Conservation (phyloP, 441 rosid genomes). For the Lepidium campestre region DNA sequence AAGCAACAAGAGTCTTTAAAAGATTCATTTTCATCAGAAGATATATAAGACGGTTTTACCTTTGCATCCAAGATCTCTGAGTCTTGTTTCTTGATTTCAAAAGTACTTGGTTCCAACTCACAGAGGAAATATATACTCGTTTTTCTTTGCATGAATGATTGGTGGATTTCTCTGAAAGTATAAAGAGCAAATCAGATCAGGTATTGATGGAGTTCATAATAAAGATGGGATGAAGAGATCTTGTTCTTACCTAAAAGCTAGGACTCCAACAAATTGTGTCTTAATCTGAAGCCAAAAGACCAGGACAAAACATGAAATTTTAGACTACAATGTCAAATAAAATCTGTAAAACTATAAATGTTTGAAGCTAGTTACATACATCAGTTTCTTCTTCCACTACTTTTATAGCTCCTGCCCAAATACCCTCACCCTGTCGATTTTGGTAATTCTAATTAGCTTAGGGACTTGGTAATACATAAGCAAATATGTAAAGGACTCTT, state of each 20-base stretch:
- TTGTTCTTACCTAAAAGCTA: conserved; percentile 55
- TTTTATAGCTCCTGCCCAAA: conserved; percentile 44
- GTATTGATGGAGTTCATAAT: not conserved
- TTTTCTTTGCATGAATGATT: conserved; percentile 40
- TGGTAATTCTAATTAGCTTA: not conserved
- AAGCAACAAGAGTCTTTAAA: not conserved
- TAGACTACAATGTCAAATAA: not conserved
- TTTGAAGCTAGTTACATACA: conserved; percentile 28
- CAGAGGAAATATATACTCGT: conserved; percentile 52
- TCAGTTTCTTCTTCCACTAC: conserved; percentile 80
- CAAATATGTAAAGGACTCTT: no score
- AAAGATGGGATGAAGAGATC: not conserved
- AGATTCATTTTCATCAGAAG: not conserved
- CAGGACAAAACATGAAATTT: not conserved
- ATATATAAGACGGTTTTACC: conserved; percentile 25
- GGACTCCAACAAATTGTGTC: conserved; percentile 45
- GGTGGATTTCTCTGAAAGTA: conserved; percentile 57
- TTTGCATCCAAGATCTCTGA: conserved; percentile 48
- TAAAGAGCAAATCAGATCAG: not conserved
- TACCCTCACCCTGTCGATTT: conserved; percentile 54
- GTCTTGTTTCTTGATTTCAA: conserved; percentile 40
- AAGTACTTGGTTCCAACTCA: conserved; percentile 39
- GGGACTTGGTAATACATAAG: not conserved
- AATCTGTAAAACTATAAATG: not conserved
- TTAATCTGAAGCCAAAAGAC: conserved; percentile 36